A percentile compares a stretch with the other conserved stretches of the same genome.
These are phyloP conservation scores for Yarrowia deformans DNA, from an alignment of 805 yeast species.

Conservation along the genomic window DNA sequence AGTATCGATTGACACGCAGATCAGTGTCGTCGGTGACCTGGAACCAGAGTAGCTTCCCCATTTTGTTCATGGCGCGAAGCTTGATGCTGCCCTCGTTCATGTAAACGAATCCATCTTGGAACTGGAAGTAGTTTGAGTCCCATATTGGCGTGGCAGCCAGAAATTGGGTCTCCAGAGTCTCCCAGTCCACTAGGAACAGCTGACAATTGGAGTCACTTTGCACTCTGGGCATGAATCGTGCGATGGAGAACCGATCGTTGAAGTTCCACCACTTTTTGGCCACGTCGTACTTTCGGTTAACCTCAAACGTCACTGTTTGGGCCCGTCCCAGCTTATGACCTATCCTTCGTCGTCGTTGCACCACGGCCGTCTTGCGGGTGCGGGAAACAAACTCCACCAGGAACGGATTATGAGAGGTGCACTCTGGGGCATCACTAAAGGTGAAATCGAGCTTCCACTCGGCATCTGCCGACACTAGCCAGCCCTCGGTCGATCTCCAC, in stretches of 20 bases:
- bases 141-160: conserved; percentile 2
- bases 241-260: conserved; percentile 18
- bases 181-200: conserved; percentile 14
- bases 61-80: conserved; percentile 4
- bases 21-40: neutral
- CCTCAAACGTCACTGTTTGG: neutral
- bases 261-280: conserved; percentile 30
- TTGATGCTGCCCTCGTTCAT: conserved; percentile 21
- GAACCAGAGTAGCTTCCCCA: conserved; percentile 5
- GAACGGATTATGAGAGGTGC: conserved; percentile 7
- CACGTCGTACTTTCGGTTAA: conserved; percentile 6
- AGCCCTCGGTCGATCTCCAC: conserved; percentile 18
- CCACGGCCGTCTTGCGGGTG: neutral
- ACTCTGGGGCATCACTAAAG: conserved; percentile 1
- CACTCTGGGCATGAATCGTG: neutral
- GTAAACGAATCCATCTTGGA: conserved; percentile 6
- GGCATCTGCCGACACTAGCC: conserved; percentile 8
- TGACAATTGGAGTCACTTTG: neutral
- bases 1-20: conserved; percentile 15
- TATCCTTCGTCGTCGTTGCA: neutral
- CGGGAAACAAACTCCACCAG: neutral
- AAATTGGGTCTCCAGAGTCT: neutral
- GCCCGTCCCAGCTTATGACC: neutral
- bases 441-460: conserved; percentile 19
- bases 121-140: conserved; percentile 31